Evolutionary conservation across 2,329 filamentous ascomycete species (phyloP).

Genomic region (Chrysosphaeria jannelii): DNA sequence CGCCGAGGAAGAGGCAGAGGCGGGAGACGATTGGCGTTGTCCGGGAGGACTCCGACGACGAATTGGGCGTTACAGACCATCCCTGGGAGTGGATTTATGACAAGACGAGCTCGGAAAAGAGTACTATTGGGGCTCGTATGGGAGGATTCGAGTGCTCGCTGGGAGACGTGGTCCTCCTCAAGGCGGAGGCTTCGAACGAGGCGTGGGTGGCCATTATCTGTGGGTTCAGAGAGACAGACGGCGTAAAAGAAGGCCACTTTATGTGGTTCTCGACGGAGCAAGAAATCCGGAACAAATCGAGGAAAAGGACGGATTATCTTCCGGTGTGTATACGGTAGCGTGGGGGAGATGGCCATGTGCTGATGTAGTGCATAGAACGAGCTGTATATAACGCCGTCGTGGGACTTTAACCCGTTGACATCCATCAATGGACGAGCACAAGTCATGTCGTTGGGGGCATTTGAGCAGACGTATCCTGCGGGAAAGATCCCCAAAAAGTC

Average conservation of each 20-base stretch:
- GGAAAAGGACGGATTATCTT: constrained; percentile 54
- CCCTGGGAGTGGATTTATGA: constrained; percentile 58
- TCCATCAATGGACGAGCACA: constrained; percentile 77
- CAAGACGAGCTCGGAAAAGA: constrained; percentile 8
- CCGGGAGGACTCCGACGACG: constrained; percentile 67
- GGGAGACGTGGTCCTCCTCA: constrained; percentile 63
- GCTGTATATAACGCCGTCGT: constrained; percentile 66
- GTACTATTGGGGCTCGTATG: constrained; percentile 57
- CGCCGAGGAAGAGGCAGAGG: constrained; percentile 1
- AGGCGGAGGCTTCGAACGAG: constrained; percentile 61
- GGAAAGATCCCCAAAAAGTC: constrained; percentile 45
- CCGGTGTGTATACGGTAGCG: constrained; percentile 13
- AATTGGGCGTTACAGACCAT: constrained; percentile 40
- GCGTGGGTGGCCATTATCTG: constrained; percentile 81
- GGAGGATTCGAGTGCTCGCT: constrained; percentile 52
- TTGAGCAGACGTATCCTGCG: constrained; percentile 36
- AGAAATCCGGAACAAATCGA: constrained; percentile 58
- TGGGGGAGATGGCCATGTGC: neutral
- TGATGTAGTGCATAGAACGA: constrained; percentile 31
- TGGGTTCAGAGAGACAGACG: constrained; percentile 41
- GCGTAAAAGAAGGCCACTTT: constrained; percentile 57
- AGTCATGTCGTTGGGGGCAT: constrained; percentile 43
- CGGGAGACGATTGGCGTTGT: constrained; percentile 17
- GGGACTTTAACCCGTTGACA: constrained; percentile 59
- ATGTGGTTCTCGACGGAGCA: constrained; percentile 90